A percentile compares a stretch with the other conserved stretches of the same genome.
These are phyloP conservation scores for Arthroderma sp. DNA, from an alignment of 2,329 filamentous ascomycete genomes.

Conservation along the genomic window DNA sequence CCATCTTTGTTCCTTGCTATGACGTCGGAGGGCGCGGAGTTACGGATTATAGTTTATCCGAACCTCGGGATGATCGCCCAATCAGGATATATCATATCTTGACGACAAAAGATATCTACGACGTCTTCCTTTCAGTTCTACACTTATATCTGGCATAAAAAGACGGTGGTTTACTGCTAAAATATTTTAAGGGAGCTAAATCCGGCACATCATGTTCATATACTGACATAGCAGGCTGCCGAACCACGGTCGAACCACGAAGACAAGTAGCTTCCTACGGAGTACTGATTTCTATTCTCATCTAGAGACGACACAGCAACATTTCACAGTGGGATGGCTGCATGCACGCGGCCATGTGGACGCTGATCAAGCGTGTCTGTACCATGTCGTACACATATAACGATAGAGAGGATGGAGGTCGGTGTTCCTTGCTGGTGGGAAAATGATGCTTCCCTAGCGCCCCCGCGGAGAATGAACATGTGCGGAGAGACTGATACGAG, in stretches of 20 bases:
- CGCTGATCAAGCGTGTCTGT: background rate
- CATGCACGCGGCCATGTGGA: background rate
- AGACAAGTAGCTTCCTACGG: background rate
- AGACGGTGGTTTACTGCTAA: background rate
- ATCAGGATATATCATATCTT: background rate
- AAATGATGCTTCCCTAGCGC: constrained; percentile 1
- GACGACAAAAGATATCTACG: background rate
- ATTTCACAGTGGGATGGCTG: background rate
- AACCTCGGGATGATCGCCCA: background rate
- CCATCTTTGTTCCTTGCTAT: background rate
- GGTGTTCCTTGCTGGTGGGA: too few relatives aligned
- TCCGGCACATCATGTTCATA: background rate
- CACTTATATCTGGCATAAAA: background rate
- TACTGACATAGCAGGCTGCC: background rate
- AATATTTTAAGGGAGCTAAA: too few relatives aligned
- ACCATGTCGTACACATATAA: background rate
- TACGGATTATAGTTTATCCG: background rate
- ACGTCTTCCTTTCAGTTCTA: background rate
- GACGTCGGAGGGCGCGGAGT: background rate
- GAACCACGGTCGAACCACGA: background rate
- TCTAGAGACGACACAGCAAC: background rate
- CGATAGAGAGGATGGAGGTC: too few relatives aligned
- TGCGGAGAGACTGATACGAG: background rate
- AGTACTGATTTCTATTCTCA: background rate
- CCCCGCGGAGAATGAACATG: background rate